A percentile compares a stretch with the other conserved stretches of the same genome.
These are phyloP conservation scores for Mycena floridula DNA, from an alignment of 768 basidiomycete species.

Conservation along the genomic window DNA sequence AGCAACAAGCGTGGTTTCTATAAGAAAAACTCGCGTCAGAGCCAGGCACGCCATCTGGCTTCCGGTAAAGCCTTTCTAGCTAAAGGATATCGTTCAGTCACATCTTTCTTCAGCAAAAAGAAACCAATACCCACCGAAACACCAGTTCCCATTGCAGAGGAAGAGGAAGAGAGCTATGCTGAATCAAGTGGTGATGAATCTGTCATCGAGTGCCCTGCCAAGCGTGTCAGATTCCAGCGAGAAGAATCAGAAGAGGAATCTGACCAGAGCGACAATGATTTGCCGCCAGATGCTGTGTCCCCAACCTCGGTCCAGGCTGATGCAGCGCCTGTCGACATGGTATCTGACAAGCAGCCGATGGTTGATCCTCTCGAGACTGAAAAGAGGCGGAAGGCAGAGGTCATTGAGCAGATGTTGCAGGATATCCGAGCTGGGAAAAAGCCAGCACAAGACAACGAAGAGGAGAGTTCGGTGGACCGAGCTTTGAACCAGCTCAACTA, in stretches of 20 bases:
- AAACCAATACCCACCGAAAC: background rate
- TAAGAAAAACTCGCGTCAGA: background rate
- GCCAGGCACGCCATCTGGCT: background rate
- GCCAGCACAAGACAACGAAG: constrained; percentile 21
- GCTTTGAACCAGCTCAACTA: constrained; percentile 7
- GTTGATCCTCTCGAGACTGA: background rate
- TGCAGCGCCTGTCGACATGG: background rate
- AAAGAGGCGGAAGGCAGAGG: background rate
- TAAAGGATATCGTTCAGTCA: background rate
- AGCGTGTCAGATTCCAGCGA: background rate
- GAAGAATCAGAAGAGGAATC: background rate
- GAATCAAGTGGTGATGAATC: no score
- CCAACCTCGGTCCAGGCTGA: background rate
- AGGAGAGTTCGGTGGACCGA: constrained; percentile 14
- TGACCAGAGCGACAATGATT: background rate
- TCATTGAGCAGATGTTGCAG: background rate
- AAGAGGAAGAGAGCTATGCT: background rate
- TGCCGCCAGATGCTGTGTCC: background rate
- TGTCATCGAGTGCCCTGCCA: background rate
- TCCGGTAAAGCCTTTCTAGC: background rate
- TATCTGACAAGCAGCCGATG: background rate
- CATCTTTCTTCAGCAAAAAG: background rate
- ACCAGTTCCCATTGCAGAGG: background rate
- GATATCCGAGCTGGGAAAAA: background rate
- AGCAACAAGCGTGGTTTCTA: background rate